phyloP scores from a whole-genome alignment of 2,329 filamentous ascomycete genomes.

The Parascedosporium putredinis region DNA sequence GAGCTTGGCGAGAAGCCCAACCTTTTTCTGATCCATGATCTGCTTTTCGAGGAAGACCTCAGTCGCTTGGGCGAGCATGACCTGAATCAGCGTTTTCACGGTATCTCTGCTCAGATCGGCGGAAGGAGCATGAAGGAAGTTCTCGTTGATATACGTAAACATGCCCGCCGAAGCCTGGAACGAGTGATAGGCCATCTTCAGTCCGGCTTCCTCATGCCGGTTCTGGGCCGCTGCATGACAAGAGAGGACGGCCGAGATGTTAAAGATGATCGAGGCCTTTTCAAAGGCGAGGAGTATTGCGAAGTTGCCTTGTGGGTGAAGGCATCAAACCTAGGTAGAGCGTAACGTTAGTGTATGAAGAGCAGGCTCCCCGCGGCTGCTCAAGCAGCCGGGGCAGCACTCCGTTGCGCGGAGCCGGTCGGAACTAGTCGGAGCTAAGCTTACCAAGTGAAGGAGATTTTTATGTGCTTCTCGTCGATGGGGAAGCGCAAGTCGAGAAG shows the following conservation, averaged over 20 bases:
- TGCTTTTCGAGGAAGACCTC: slow-evolving; percentile 98
- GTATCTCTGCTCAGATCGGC: slow-evolving; percentile 94
- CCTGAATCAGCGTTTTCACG: slow-evolving; percentile 83
- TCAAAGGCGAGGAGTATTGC: slow-evolving; percentile 97
- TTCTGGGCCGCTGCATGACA: slow-evolving; percentile 93
- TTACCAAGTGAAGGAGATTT: slow-evolving; percentile 96
- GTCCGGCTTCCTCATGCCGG: slow-evolving; percentile 77
- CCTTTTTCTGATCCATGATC: slow-evolving; percentile 83
- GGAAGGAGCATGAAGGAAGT: slow-evolving; percentile 93
- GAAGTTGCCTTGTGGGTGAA: slow-evolving; percentile 97
- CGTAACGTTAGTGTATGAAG: slow-evolving; percentile 4
- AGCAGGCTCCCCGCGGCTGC: too few relatives aligned
- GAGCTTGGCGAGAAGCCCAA: slow-evolving; percentile 81
- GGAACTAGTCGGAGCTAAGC: slow-evolving; percentile 7
- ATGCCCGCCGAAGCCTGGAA: slow-evolving; percentile 97
- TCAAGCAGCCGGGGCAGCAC: too few relatives aligned
- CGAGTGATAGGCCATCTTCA: slow-evolving; percentile 95
- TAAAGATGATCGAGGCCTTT: slow-evolving; percentile 98
- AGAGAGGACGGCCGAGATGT: slow-evolving; percentile 93
- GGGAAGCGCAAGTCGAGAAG: slow-evolving; percentile 89
- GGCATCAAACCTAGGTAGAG: slow-evolving; percentile 73
- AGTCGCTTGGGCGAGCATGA: slow-evolving; percentile 92
- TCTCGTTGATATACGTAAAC: slow-evolving; percentile 99
- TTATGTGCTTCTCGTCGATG: slow-evolving; percentile 97
- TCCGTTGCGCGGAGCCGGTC: too few relatives aligned